Conservation (phyloP, 1,284 basidiomycete genomes). For the Sporisorium iseilematis-ciliati region DNA sequence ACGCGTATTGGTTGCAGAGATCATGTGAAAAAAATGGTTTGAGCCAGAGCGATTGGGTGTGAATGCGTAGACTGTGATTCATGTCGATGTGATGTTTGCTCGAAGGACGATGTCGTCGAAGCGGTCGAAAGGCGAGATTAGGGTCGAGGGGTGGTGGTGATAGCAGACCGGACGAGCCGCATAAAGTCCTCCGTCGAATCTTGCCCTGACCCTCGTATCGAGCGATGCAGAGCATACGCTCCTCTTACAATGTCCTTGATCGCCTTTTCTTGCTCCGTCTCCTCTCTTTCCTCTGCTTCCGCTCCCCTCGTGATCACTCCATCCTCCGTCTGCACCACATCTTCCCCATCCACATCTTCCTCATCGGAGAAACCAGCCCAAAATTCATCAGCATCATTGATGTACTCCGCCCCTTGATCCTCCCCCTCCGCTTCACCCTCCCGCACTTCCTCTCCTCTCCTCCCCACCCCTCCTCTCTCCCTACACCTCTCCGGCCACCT, state of each 20-base stretch:
- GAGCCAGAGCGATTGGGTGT: neutral
- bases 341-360: neutral
- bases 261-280: slow-evolving; percentile 12
- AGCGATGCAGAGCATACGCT: slow-evolving; percentile 24
- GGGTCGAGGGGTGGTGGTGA: neutral
- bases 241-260: slow-evolving; percentile 37
- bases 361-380: slow-evolving; percentile 49
- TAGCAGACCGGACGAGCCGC: slow-evolving; percentile 11
- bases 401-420: slow-evolving; percentile 35
- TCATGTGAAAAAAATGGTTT: neutral
- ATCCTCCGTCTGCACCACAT: neutral
- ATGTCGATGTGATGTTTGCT: neutral
- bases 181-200: slow-evolving; percentile 17
- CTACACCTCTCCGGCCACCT: slow-evolving; percentile 1
- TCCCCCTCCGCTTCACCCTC: neutral
- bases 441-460: neutral
- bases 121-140: neutral
- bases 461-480: neutral
- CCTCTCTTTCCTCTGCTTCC: neutral
- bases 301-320: neutral
- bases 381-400: slow-evolving; percentile 46
- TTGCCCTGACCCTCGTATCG: neutral
- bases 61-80: neutral
- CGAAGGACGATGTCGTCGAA: neutral
- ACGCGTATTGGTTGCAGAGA: too few relatives aligned